Base-by-base conservation (phyloP, 2,329 filamentous ascomycete genomes). In the Sordariomycetes sp. region DNA sequence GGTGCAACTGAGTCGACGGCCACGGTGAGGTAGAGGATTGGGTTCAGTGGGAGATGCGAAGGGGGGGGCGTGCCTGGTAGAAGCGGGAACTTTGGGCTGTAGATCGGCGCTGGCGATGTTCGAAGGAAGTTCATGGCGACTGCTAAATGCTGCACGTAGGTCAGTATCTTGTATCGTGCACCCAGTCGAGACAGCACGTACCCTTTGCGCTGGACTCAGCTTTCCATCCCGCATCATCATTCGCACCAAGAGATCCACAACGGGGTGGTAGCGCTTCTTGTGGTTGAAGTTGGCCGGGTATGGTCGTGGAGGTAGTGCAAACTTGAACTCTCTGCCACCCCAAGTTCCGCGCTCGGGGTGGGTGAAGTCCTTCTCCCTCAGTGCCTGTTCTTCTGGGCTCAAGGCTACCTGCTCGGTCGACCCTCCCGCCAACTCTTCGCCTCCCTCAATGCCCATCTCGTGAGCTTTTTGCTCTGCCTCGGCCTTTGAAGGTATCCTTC, bases 1-100 rank as follows among this genome's bases (percentile, higher is more conserved):
- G 92, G 92, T 2, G 88, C 86, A 17, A 98, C 82, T 8, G 86
- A 93, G 68, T 98, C 92, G 49, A 98, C 79, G 21, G 88, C 87
- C 21, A 93, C 71, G 10, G 82, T 86, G 31, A 98, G 79, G 64
- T 96, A 98, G 35, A 85, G 73, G 35, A 93, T 71, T 2, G 92
- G 92, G 58, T 95, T 85, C 21, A 94, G 75, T 3, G 92, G 87
- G 8, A 98, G 80, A 47, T 90, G 80, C 4, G 72, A 66, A 17
- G 84, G 68, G 2, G 87, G 84, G 2, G 88, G 86, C 2, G 80
- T 70, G 37, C 84, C 84, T 3, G 86, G 82, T 21, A 90, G 65
- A 20, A 92, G 74, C 12, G 82, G 79, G 35, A 75, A 79, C 39
- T 70, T 63, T 16, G 84, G 75, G 56, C 80, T 85, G 52, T 82